Evolutionary conservation across 2,329 filamentous ascomycete genomes (phyloP).

Genomic region (Pestalotiopsis fici): DNA sequence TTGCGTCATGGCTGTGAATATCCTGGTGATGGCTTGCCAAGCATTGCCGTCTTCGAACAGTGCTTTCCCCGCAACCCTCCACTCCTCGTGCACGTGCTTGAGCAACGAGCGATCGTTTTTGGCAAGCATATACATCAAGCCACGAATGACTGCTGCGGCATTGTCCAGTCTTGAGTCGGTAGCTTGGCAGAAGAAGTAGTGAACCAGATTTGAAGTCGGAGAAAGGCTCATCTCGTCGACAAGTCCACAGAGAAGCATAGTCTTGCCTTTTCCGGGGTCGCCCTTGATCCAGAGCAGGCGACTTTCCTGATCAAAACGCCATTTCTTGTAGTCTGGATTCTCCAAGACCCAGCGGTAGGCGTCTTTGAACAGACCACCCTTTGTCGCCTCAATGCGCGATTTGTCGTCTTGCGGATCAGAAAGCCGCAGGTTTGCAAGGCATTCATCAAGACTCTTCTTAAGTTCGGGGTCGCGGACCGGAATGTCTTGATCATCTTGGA

Average conservation of each 20-base stretch:
- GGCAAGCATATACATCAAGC: constrained; percentile 30
- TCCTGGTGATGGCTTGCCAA: constrained; percentile 35
- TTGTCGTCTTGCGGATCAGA: constrained; percentile 21
- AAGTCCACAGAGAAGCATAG: constrained; percentile 32
- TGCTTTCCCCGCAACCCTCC: constrained; percentile 28
- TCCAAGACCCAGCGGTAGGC: constrained; percentile 34
- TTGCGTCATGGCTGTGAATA: constrained; percentile 42
- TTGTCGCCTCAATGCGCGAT: constrained; percentile 18
- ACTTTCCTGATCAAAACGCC: constrained; percentile 18
- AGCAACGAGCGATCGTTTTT: constrained; percentile 30
- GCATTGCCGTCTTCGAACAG: constrained; percentile 40
- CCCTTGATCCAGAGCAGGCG: constrained; percentile 29
- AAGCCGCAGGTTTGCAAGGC: constrained; percentile 8
- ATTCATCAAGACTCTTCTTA: no score
- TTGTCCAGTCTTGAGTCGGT: constrained; percentile 26
- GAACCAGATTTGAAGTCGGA: background rate
- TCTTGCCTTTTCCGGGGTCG: constrained; percentile 37
- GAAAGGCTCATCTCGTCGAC: constrained; percentile 23
- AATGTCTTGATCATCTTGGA: no score
- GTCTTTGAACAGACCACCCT: constrained; percentile 25
- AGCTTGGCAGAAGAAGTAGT: constrained; percentile 35
- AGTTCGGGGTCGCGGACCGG: no score
- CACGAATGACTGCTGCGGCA: constrained; percentile 30
- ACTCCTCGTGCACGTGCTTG: constrained; percentile 31
- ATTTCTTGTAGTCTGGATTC: constrained; percentile 25